phyloP scores from a whole-genome alignment of 768 basidiomycete species.

The Kwoniella shandongensis region DNA sequence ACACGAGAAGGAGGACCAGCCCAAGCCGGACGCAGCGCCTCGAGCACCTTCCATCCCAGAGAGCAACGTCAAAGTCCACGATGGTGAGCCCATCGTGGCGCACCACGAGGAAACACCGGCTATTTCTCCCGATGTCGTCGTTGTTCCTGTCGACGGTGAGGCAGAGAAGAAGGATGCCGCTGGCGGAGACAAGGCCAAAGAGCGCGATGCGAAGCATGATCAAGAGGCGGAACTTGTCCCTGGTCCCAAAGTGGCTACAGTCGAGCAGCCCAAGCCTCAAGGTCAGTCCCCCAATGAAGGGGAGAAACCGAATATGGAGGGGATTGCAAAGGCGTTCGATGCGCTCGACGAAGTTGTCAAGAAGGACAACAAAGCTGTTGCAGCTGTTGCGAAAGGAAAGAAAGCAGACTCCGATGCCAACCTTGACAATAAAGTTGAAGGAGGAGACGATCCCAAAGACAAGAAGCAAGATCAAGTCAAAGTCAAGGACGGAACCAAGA shows the following conservation, averaged over 20 bases:
- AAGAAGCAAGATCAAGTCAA: slow-evolving; percentile 2
- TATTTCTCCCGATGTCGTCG: neutral
- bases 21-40: neutral
- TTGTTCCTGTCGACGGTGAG: neutral
- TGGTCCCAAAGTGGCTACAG: neutral
- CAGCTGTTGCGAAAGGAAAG: no score
- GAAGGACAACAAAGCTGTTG: neutral
- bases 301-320: slow-evolving; percentile 23
- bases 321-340: slow-evolving; percentile 35
- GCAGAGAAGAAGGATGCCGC: slow-evolving; percentile 8
- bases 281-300: no score
- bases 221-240: slow-evolving; percentile 17
- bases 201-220: slow-evolving; percentile 24
- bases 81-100: slow-evolving; percentile 18
- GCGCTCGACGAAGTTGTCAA: slow-evolving; percentile 30
- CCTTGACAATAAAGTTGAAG: no score
- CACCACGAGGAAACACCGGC: neutral
- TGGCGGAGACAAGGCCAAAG: slow-evolving; percentile 8
- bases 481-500: no score
- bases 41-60: slow-evolving; percentile 4
- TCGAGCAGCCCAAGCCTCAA: no score
- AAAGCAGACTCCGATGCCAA: no score
- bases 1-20: slow-evolving; percentile 1
- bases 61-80: slow-evolving; percentile 26
- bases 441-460: neutral